Evolutionary conservation across 352 stramenopile genomes (phyloP).

Genomic region (Phytophthora litchii): DNA sequence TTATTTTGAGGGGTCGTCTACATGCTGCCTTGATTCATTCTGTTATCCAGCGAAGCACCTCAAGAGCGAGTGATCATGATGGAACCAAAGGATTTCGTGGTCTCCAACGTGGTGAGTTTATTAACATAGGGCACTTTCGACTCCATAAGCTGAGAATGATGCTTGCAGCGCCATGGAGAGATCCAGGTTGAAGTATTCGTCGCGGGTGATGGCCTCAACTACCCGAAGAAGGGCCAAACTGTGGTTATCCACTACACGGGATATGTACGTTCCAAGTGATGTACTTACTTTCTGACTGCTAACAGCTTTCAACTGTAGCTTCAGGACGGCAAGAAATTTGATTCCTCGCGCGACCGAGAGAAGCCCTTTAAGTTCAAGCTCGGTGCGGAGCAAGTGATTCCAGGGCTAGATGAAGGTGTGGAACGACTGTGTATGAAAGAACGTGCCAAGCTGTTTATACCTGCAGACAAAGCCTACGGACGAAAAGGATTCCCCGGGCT

Average conservation of each 20-base stretch:
- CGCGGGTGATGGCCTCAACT: conserved; percentile 91
- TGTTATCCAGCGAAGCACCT: neutral
- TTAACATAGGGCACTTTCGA: neutral
- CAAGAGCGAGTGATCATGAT: conserved; percentile 28
- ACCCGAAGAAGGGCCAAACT: conserved; percentile 86
- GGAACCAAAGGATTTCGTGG: conserved; percentile 66
- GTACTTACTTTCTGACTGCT: too few relatives aligned
- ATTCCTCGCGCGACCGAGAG: conserved; percentile 74
- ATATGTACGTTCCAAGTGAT: conserved; percentile 80
- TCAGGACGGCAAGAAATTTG: conserved; percentile 78
- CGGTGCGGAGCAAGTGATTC: conserved; percentile 89
- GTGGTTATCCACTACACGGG: conserved; percentile 90
- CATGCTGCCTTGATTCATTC: conserved; percentile 1
- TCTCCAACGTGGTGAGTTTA: conserved; percentile 51
- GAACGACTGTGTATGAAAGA: conserved; percentile 87
- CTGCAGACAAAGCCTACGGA: conserved; percentile 86
- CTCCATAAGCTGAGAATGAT: conserved; percentile 3
- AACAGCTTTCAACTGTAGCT: conserved; percentile 46
- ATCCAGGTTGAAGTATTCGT: conserved; percentile 91
- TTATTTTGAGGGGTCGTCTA: conserved; percentile 17
- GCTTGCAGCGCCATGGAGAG: conserved; percentile 61
- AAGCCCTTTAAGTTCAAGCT: conserved; percentile 93
- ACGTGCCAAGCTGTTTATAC: conserved; percentile 87
- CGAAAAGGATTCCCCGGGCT: conserved; percentile 84
- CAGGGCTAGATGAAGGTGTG: conserved; percentile 84